Evolutionary conservation across 1,284 basidiomycete species (phyloP).

Genomic region (Golubevia pallescens): DNA sequence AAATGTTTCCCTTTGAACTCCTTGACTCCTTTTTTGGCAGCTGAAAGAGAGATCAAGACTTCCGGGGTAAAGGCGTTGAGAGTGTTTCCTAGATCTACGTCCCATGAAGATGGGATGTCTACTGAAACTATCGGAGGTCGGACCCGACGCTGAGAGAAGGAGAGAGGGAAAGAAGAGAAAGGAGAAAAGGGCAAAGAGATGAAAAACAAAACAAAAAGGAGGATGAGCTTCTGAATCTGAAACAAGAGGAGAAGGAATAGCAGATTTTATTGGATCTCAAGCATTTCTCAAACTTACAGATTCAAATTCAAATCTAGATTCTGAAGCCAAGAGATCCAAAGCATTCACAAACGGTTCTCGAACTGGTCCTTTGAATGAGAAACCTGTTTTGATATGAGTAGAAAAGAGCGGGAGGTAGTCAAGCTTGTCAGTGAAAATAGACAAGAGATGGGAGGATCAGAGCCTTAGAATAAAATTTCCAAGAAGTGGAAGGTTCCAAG

Average conservation of each 20-base stretch:
- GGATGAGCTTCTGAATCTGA: too few species aligned
- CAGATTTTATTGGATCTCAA: too few species aligned
- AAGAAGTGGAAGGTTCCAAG: background rate
- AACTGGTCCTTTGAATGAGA: conserved; percentile 54
- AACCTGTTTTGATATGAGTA: too few species aligned
- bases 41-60: conserved; percentile 51
- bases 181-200: too few species aligned
- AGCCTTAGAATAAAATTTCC: background rate
- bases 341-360: conserved; percentile 49
- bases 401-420: too few species aligned
- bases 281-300: too few species aligned
- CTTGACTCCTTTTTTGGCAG: conserved; percentile 44
- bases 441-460: background rate
- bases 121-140: conserved; percentile 51
- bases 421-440: background rate
- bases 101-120: conserved; percentile 59
- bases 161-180: too few species aligned
- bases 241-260: too few species aligned
- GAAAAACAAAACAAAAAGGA: too few species aligned
- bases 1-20: conserved; percentile 43
- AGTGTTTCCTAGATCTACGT: conserved; percentile 49
- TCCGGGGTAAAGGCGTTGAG: conserved; percentile 40
- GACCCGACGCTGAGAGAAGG: too few species aligned
- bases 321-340: conserved; percentile 24
- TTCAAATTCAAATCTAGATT: background rate